Conservation (phyloP, 495 filamentous ascomycete genomes). For the Hypoxylon cercidicola region DNA sequence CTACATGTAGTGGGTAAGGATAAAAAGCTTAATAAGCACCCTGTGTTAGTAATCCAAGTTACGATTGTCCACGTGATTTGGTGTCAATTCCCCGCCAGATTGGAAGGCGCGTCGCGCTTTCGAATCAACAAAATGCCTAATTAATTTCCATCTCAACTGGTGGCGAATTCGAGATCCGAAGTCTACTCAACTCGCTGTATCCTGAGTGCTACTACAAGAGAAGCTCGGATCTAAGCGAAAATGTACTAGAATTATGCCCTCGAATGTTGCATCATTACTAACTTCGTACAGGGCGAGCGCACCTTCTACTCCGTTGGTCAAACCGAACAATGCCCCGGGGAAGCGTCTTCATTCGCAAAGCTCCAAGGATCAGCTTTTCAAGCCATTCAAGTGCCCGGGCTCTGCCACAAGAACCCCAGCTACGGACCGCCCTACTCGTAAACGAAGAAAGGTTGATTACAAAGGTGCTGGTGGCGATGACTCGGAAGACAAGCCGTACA, state of each 20-base stretch:
- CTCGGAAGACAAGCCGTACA: slow-evolving; percentile 81
- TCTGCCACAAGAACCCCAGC: slow-evolving; percentile 74
- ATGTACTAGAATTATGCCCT: slow-evolving; percentile 18
- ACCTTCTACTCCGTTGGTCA: slow-evolving; percentile 36
- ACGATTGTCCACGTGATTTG: slow-evolving; percentile 48
- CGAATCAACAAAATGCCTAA: slow-evolving; percentile 39
- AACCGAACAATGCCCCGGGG: slow-evolving; percentile 41
- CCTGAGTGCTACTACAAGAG: background rate
- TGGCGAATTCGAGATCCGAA: slow-evolving; percentile 12
- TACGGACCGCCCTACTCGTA: slow-evolving; percentile 86
- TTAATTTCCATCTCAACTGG: slow-evolving; percentile 13
- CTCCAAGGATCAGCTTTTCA: slow-evolving; percentile 74
- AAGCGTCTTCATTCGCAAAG: slow-evolving; percentile 55
- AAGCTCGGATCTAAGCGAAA: slow-evolving; percentile 4
- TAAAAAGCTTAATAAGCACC: too few relatives aligned
- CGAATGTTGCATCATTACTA: slow-evolving; percentile 2
- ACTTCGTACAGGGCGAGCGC: slow-evolving; percentile 33
- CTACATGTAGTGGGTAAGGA: too few relatives aligned
- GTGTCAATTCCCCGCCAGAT: slow-evolving; percentile 38
- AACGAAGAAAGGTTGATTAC: slow-evolving; percentile 91
- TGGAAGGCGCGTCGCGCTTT: slow-evolving; percentile 32
- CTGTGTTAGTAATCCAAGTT: too few relatives aligned
- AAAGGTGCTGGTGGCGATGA: slow-evolving; percentile 79
- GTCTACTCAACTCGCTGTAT: slow-evolving; percentile 12
- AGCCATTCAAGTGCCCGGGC: slow-evolving; percentile 94